phyloP scores from a whole-genome alignment of 768 basidiomycete genomes.

The Rhizopogon salebrosus region DNA sequence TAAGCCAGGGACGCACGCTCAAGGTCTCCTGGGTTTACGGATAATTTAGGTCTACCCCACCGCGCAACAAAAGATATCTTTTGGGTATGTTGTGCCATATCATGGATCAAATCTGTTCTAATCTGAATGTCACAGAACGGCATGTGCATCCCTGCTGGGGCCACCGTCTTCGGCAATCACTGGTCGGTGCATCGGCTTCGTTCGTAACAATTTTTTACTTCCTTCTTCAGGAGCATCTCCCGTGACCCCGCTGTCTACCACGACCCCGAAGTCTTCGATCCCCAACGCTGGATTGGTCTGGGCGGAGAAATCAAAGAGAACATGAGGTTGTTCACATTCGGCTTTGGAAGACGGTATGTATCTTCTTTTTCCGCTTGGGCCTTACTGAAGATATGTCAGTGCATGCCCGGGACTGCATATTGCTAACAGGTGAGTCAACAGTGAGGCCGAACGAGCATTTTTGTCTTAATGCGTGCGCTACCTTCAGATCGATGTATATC shows the following conservation, averaged over 20 bases:
- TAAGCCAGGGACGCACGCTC: background rate
- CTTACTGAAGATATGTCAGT: constrained; percentile 17
- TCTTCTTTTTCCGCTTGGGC: background rate
- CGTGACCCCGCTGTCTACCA: constrained; percentile 47
- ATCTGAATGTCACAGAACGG: constrained; percentile 23
- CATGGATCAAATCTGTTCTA: background rate
- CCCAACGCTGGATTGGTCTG: constrained; percentile 45
- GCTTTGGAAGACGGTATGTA: constrained; percentile 42
- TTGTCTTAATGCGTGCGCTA: background rate
- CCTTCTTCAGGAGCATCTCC: constrained; percentile 33
- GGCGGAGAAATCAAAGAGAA: constrained; percentile 40
- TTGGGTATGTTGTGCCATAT: constrained; percentile 14
- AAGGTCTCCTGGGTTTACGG: background rate
- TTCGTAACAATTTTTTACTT: background rate
- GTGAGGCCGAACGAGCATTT: too few relatives aligned
- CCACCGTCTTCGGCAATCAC: constrained; percentile 27
- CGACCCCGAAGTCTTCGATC: constrained; percentile 50
- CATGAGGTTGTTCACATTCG: constrained; percentile 41
- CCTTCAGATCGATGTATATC: constrained; percentile 53
- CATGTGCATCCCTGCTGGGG: constrained; percentile 29
- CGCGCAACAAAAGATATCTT: constrained; percentile 20
- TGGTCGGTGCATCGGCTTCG: constrained; percentile 13
- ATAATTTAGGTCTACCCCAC: constrained; percentile 15
- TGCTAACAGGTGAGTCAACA: constrained; percentile 13
- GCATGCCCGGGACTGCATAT: constrained; percentile 58